Base-by-base conservation (phyloP, 306 rosid species). In the Medicago truncatula region DNA sequence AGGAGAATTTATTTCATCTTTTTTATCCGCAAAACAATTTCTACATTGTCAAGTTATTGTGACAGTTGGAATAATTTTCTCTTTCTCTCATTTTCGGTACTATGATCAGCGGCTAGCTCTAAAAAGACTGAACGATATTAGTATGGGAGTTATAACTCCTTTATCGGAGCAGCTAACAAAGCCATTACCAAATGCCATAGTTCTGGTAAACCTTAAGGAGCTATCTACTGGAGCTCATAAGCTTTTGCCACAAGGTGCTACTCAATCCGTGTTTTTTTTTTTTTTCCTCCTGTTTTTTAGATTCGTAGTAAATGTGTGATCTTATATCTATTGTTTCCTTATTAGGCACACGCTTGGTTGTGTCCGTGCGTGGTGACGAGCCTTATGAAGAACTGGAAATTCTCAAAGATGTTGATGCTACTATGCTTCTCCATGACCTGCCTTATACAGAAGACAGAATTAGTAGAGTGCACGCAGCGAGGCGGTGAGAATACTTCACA, bases 131-230 rank as follows among this genome's bases (percentile, higher is more conserved):
- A 83, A 90, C 20, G 99, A 95, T 79, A 81, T 95, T 67, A 92
- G 99, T 76, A 75, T 95, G 91, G 99, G 99, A 50, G 83, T 95
- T 50, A 89, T 95, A 78, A 81, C 96, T 71, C 97, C 99, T 23
- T 85, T 95, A 68, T 90, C 97, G 16, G 97, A 90, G 85, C 99
- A 95, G 88, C 93, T 95, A 47, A 95, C 97, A 63, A 90, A 95
- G 90, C 87, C 97, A 71, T 87, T 95, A 82, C 93, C 97, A 58
- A 88, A 92, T 85, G 97, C 99, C 79, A 74, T 95, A 86, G 99
- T 81, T 86, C 85, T 95, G 70, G 93, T 95, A n/a, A 92, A 85
- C 86, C 88, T 86, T 4, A 92, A 92, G 86, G 99, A 95, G 71
- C 86, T 95, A 79, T 86, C 96, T 41, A 81, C 93, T 3, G 88